Evolutionary conservation across 2,329 filamentous ascomycete species (phyloP), one percentile per base, ranked within the genome.

Genomic region (Epichloe bromicola): DNA sequence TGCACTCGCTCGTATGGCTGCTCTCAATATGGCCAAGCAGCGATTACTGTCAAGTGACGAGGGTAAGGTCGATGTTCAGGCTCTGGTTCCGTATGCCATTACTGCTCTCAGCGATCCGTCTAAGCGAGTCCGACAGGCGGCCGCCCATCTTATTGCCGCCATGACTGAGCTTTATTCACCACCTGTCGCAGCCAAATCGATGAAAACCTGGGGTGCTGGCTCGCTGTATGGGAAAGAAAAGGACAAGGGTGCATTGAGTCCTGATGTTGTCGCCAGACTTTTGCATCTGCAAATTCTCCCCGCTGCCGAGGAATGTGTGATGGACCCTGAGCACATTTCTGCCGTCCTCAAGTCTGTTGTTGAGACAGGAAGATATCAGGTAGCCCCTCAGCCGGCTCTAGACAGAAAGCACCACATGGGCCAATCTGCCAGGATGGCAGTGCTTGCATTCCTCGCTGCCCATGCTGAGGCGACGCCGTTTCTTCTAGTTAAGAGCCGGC

Each of bases 51-150:
- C 68, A 10, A 67, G 67, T 14, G 73, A 76, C 52, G 72, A 70
- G 50, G 65, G 62, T 20, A 70, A 70, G 19, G 61, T 78, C 7
- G 86, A 95, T 62, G 74, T 90, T 46, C 91, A 97, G 63, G 78
- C 80, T 11, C 65, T 96, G 17, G 63, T 95, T n/a, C 91, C 91
- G 2, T 96, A 95, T 67, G 72, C 84, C 34, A 70, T 96, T 44
- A 73, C 78, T 38, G 86, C 85, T 20, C 75, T 97, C 17, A 74
- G 80, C 23, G 91, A 97, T 63, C 70, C 81, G 5, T 86, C 86
- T 1, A 82, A 83, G 55, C 80, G 81, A 55, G 84, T 95, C 41
- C 84, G 90, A 43, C 80, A 82, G 55, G 82, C 87, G 48, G 86
- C 89, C 19, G 82, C 83, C 20, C 78, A 83, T 48, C 73, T 90